Evolutionary conservation across 1,284 basidiomycete species (phyloP), one percentile per base, ranked within the genome.

Genomic region (Ustilago vetiveriae): DNA sequence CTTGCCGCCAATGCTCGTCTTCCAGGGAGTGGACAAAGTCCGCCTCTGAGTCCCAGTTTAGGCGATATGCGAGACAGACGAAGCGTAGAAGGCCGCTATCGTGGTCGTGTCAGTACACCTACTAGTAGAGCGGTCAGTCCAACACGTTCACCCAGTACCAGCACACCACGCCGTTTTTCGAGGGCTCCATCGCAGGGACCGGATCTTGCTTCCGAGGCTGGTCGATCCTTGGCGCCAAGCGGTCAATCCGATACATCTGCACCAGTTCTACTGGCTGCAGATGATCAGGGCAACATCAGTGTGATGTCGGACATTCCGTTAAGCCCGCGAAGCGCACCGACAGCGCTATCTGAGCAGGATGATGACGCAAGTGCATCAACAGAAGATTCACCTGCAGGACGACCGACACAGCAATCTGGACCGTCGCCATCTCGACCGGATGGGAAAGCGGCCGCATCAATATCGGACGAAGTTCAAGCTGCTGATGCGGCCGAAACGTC

Each of bases 261-360:
- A 7, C 66, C 66, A 14, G 38, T 55, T 1, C 21, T 69, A 36
- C 41, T 69, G 3, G 47, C 66, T 21, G 50, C 58, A n/a, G 66
- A 69, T 22, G 66, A 69, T 24, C 27, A 69, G 17, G 66, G 66
- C 16, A 69, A 63, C 59, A 63, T 69, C 43, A 63, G 59, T 30
- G 39, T 63, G 19, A 53, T 62, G 1, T 32, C 59, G 3, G 47
- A 63, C 21, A 7, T 50, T 11, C 59, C 58, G 8, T 32, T 55
- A 40, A 66, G 63, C 22, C 63, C 63, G 7, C 50, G 55, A 17
- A 42, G 46, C 17, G 32, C 47, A 11, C 21, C 55, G 1, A 16
- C 42, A n/a, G 14, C 38, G 4, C 7, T 48, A 5, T 6, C 30
- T n/a, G 2, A 4, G 5, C 17, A 24, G 6, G 27, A 43, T 22